Percentiles rank a stretch among this genome's conserved stretches.
Evolutionary conservation across 768 basidiomycete genomes (phyloP).

Genomic region (Hericium erinaceus): DNA sequence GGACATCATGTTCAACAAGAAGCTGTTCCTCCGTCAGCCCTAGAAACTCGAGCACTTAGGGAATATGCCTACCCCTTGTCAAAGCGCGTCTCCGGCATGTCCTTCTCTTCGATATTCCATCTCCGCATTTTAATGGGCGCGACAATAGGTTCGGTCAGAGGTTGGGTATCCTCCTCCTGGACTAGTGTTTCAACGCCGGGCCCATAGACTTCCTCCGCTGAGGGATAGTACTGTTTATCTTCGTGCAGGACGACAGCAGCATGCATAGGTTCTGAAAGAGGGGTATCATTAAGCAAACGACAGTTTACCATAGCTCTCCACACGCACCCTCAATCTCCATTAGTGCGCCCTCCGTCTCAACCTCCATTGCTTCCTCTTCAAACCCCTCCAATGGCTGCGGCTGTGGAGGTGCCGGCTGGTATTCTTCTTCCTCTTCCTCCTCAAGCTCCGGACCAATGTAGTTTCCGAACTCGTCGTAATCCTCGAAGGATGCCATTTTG

Average conservation of each 20-base stretch:
- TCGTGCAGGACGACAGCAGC: conserved; percentile 89
- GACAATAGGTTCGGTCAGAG: conserved; percentile 88
- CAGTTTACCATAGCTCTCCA: not conserved
- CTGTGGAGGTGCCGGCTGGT: conserved; percentile 26
- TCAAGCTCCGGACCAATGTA: conserved; percentile 94
- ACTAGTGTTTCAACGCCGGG: conserved; percentile 91
- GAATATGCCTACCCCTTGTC: conserved; percentile 73
- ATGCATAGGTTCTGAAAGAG: conserved; percentile 55
- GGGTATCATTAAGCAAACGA: not conserved
- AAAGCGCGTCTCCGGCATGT: conserved; percentile 93
- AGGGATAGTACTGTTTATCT: conserved; percentile 97
- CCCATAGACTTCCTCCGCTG: conserved; percentile 87
- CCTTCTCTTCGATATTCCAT: conserved; percentile 94
- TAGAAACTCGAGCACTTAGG: not conserved
- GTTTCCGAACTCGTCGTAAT: conserved; percentile 94
- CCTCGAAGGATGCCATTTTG: conserved; percentile 53
- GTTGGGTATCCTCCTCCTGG: conserved; percentile 97
- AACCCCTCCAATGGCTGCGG: conserved; percentile 69
- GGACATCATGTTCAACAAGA: conserved; percentile 81
- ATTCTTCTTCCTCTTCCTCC: conserved; percentile 67
- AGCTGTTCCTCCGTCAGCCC: conserved; percentile 40
- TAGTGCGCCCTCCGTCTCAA: conserved; percentile 46
- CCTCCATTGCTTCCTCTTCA: conserved; percentile 52
- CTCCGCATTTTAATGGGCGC: conserved; percentile 91
- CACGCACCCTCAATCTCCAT: conserved; percentile 80